Conservation (phyloP, 2,329 filamentous ascomycete genomes). For the Pseudogymnoascus sp. region DNA sequence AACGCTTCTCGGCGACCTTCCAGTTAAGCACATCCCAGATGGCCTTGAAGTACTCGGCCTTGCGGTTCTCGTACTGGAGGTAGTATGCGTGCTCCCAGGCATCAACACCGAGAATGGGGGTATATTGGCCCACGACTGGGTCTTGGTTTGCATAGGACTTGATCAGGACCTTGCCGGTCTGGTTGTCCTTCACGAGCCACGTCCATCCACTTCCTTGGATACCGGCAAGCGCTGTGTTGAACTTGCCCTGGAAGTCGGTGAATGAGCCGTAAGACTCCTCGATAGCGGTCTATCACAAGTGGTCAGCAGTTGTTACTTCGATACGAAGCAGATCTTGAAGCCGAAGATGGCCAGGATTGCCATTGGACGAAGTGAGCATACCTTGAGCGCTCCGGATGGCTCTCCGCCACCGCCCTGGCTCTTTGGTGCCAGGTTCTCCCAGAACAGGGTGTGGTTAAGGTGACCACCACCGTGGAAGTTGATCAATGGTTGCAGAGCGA, state of each 20-base stretch:
- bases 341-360: slow-evolving; percentile 10
- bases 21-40: slow-evolving; percentile 97
- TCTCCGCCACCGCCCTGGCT: slow-evolving; percentile 56
- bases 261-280: slow-evolving; percentile 42
- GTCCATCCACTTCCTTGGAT: slow-evolving; percentile 55
- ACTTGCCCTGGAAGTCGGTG: slow-evolving; percentile 47
- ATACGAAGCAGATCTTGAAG: too few species aligned
- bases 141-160: slow-evolving; percentile 80
- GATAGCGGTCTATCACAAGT: slow-evolving; percentile 25
- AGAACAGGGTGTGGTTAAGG: slow-evolving; percentile 61
- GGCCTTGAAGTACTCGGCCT: slow-evolving; percentile 89
- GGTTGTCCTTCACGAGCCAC: slow-evolving; percentile 48
- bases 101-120: slow-evolving; percentile 80
- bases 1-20: slow-evolving; percentile 78
- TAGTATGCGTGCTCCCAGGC: slow-evolving; percentile 97
- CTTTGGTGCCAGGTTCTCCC: slow-evolving; percentile 62
- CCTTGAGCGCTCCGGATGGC: slow-evolving; percentile 42
- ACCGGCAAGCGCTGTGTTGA: slow-evolving; percentile 51
- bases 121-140: slow-evolving; percentile 74
- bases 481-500: slow-evolving; percentile 50
- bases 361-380: slow-evolving; percentile 27
- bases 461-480: slow-evolving; percentile 63
- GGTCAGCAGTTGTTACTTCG: slow-evolving; percentile 19
- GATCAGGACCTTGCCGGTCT: slow-evolving; percentile 49
- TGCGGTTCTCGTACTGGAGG: slow-evolving; percentile 92